A percentile compares a stretch with the other conserved stretches of the same genome.
These are phyloP conservation scores for Geotrichum restrictum DNA, from an alignment of 1,139 yeast genomes.

Conservation along the genomic window DNA sequence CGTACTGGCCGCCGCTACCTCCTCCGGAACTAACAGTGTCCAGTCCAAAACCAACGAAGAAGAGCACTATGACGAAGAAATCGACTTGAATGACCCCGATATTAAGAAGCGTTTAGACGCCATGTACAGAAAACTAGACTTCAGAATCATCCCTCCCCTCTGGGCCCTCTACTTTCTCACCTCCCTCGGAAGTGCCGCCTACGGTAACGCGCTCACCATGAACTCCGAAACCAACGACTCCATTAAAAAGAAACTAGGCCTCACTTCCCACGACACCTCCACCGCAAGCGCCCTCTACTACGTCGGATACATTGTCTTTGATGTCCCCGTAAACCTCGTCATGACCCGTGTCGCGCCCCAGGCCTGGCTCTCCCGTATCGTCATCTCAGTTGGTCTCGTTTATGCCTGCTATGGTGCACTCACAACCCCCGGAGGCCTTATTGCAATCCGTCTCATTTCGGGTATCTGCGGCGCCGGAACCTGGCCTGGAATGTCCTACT, in stretches of 20 bases:
- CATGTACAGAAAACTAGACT: slow-evolving; percentile 63
- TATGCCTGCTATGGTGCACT: slow-evolving; percentile 69
- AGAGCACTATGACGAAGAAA: no score
- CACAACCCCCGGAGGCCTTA: slow-evolving; percentile 52
- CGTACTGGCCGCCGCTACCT: no score
- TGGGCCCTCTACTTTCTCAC: slow-evolving; percentile 78
- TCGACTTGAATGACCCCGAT: slow-evolving; percentile 19
- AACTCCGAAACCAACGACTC: slow-evolving; percentile 63
- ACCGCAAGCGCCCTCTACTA: slow-evolving; percentile 78
- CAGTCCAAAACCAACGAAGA: no score
- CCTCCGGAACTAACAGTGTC: no score
- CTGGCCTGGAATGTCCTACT: slow-evolving; percentile 92
- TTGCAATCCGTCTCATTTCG: slow-evolving; percentile 67
- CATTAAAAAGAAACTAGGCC: slow-evolving; percentile 48
- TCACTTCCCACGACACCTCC: slow-evolving; percentile 57
- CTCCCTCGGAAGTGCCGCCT: slow-evolving; percentile 73
- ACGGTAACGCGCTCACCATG: slow-evolving; percentile 81
- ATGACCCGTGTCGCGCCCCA: slow-evolving; percentile 86
- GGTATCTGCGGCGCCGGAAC: slow-evolving; percentile 87
- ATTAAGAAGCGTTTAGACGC: slow-evolving; percentile 47
- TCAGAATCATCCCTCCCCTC: slow-evolving; percentile 73
- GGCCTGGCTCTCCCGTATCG: slow-evolving; percentile 77
- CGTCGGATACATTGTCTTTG: slow-evolving; percentile 79
- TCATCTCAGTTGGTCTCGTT: slow-evolving; percentile 70
- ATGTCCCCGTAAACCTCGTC: slow-evolving; percentile 78